phyloP scores from a whole-genome alignment of 306 rosid genomes.

The Prunus davidiana region DNA sequence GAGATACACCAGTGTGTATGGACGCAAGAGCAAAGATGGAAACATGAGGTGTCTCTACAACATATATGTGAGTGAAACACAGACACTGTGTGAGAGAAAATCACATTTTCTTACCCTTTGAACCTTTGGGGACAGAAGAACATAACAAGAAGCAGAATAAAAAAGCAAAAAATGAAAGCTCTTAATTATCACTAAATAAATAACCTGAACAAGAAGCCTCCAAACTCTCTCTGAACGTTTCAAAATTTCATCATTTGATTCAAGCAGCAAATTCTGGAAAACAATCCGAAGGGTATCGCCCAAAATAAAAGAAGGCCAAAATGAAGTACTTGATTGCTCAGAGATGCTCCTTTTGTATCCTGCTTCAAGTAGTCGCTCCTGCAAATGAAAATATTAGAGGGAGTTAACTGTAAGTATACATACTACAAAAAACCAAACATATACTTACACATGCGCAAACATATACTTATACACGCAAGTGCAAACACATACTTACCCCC shows the following conservation, averaged over 20 bases:
- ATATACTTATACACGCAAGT: not conserved
- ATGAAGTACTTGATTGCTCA: slow-evolving; percentile 48
- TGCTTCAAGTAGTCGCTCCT: slow-evolving; percentile 97
- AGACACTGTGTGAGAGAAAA: not conserved
- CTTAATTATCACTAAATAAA: not conserved
- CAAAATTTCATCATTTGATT: slow-evolving; percentile 84
- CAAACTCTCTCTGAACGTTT: slow-evolving; percentile 93
- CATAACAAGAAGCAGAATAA: not conserved
- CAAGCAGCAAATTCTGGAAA: slow-evolving; percentile 87
- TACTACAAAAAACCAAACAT: not conserved
- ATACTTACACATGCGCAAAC: not conserved
- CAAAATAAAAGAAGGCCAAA: slow-evolving; percentile 89
- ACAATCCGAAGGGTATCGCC: slow-evolving; percentile 94
- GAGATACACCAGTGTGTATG: not conserved
- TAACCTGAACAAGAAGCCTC: slow-evolving; percentile 94
- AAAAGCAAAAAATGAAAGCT: not conserved
- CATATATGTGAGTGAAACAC: not conserved
- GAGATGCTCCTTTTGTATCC: slow-evolving; percentile 64
- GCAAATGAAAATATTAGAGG: slow-evolving; percentile 27
- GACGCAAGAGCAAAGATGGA: not conserved
- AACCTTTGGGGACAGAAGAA: too few relatives aligned
- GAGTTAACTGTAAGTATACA: not conserved
- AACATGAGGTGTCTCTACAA: not conserved
- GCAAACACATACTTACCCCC: not conserved
- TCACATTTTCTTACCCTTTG: not conserved